A percentile compares a stretch with the other conserved stretches of the same genome.
These are phyloP conservation scores for Cyberlindnera xylosilytica DNA, from an alignment of 805 yeast species.

Conservation along the genomic window DNA sequence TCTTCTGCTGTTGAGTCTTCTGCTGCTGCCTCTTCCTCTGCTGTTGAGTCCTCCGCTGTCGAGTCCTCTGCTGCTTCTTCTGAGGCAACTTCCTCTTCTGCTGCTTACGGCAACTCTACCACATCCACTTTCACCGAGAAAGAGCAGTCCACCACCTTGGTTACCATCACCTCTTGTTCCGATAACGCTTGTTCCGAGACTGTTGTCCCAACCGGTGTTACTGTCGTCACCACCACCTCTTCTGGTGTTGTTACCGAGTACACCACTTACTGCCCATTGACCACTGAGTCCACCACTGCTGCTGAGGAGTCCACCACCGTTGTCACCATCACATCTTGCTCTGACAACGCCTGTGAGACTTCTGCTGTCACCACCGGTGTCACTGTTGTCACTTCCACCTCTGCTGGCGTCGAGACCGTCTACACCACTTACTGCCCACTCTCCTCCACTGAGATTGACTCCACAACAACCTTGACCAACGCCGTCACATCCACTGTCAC, in stretches of 20 bases:
- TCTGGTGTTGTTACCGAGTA: conserved; percentile 32
- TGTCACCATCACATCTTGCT: background rate
- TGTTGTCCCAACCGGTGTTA: conserved; percentile 9
- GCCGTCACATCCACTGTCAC: no score
- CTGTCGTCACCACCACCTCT: conserved; percentile 7
- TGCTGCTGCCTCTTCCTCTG: conserved; percentile 1
- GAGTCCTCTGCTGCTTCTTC: conserved; percentile 1
- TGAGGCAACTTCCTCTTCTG: background rate
- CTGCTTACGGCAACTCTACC: background rate
- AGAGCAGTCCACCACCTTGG: background rate
- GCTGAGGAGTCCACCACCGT: background rate
- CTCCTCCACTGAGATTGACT: background rate
- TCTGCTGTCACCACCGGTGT: conserved; percentile 7
- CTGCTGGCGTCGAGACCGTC: conserved; percentile 31
- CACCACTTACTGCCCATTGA: conserved; percentile 25
- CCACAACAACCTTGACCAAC: background rate
- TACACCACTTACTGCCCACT: conserved; percentile 25
- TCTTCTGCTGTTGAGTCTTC: background rate
- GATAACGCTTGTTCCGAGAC: conserved; percentile 1
- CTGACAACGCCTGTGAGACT: background rate
- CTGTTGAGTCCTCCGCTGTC: background rate
- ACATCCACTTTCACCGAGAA: background rate
- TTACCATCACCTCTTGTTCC: conserved; percentile 8
- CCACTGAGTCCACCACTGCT: background rate
- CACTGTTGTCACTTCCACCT: conserved; percentile 7